phyloP scores from a whole-genome alignment of 306 rosid genomes.

The Rosa rugosa region DNA sequence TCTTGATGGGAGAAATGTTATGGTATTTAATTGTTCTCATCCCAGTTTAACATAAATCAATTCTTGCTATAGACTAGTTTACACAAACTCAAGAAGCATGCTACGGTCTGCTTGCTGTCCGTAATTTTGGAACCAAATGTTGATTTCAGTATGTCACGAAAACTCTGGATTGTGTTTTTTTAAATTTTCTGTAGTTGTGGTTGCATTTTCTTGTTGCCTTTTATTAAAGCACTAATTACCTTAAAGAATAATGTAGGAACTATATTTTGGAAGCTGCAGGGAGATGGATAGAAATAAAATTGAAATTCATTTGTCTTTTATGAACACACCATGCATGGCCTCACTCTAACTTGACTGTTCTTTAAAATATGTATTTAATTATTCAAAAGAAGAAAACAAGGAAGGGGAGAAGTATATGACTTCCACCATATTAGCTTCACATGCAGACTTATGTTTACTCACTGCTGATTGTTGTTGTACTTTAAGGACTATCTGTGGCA shows the following conservation, averaged over 20 bases:
- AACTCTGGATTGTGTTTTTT: neutral
- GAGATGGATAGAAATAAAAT: neutral
- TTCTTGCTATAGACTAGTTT: constrained; percentile 4
- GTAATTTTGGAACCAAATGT: neutral
- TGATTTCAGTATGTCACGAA: neutral
- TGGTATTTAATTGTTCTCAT: constrained; percentile 40
- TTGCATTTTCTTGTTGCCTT: neutral
- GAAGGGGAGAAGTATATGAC: neutral
- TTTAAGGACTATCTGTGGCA: neutral
- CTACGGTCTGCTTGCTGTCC: neutral
- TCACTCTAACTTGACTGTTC: neutral
- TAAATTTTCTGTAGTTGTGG: neutral
- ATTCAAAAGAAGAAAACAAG: neutral
- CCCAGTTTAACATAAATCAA: constrained; percentile 11
- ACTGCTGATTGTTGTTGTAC: neutral
- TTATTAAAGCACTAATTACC: neutral
- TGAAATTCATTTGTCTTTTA: neutral
- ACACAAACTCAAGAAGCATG: neutral
- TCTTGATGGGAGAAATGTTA: constrained; percentile 62
- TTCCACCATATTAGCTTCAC: neutral
- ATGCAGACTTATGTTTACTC: neutral
- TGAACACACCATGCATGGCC: neutral
- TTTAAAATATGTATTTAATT: neutral
- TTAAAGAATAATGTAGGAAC: neutral
- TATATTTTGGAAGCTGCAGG: constrained; percentile 5